These are phyloP conservation scores for Parietaria judaica DNA, from an alignment of 306 rosid species.

Conservation along the genomic window DNA sequence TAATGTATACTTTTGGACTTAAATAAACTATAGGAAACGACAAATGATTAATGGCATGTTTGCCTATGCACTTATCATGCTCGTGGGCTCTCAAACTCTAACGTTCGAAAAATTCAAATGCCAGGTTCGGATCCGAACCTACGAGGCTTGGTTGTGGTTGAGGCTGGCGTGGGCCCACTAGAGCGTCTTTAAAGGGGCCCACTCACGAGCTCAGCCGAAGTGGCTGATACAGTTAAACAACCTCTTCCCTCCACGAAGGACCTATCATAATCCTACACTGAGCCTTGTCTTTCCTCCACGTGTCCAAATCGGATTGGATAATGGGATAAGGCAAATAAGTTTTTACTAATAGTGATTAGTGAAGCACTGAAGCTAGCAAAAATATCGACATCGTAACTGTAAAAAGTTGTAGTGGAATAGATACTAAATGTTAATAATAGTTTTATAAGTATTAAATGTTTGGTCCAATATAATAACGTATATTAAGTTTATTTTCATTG, in stretches of 20 bases:
- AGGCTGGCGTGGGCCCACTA: constrained; percentile 42
- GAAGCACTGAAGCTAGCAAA: too few relatives aligned
- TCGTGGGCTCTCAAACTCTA: constrained; percentile 13
- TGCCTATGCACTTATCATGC: too few relatives aligned
- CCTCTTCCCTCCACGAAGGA: not conserved
- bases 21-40: too few relatives aligned
- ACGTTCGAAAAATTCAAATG: constrained; percentile 72
- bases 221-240: not conserved
- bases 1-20: too few relatives aligned
- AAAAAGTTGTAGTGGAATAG: too few relatives aligned
- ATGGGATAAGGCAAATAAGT: not conserved
- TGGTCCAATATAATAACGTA: too few relatives aligned
- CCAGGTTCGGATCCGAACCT: constrained; percentile 31
- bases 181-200: constrained; percentile 40
- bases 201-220: constrained; percentile 13
- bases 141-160: constrained; percentile 22
- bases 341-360: too few relatives aligned
- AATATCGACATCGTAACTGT: too few relatives aligned
- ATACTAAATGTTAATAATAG: too few relatives aligned
- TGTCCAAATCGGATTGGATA: constrained; percentile 9
- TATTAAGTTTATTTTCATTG: too few relatives aligned
- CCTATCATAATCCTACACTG: not conserved
- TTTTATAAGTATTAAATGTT: too few relatives aligned
- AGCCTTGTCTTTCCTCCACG: constrained; percentile 5
- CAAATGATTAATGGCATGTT: too few relatives aligned